phyloP scores from a whole-genome alignment of 306 rosid genomes.

The Oemleria cerasiformis region DNA sequence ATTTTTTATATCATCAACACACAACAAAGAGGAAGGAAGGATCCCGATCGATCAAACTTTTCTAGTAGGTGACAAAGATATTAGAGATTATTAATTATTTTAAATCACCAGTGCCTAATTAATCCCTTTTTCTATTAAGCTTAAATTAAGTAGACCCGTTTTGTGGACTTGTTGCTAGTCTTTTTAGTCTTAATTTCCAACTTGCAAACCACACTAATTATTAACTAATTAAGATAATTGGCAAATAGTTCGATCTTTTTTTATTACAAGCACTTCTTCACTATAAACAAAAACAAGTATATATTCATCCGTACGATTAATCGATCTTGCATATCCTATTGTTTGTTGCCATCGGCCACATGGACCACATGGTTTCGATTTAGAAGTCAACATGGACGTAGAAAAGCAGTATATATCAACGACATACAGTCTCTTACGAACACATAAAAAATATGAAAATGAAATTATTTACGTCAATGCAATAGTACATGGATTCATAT shows the following conservation, averaged over 20 bases:
- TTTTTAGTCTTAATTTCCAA: background rate
- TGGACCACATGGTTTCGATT: constrained; percentile 11
- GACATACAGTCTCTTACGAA: no score
- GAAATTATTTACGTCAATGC: background rate
- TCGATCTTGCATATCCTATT: constrained; percentile 6
- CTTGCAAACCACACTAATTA: constrained; percentile 4
- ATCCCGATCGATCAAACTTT: constrained; percentile 1
- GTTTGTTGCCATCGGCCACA: background rate
- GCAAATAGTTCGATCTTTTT: background rate
- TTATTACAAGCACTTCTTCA: constrained; percentile 25
- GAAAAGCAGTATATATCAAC: no score
- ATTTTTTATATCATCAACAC: constrained; percentile 2
- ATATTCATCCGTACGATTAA: background rate
- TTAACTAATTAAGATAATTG: no score
- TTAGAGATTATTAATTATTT: background rate
- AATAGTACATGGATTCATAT: background rate
- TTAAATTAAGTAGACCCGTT: background rate
- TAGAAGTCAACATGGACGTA: no score
- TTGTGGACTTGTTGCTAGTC: background rate
- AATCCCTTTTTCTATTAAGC: constrained; percentile 2
- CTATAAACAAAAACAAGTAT: constrained; percentile 17
- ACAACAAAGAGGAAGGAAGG: background rate
- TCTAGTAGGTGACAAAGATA: constrained; percentile 11
- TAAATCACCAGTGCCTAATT: constrained; percentile 9
- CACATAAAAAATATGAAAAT: no score